Conservation (phyloP, 164 flowering plant genomes). For the Pachysandra terminalis region DNA sequence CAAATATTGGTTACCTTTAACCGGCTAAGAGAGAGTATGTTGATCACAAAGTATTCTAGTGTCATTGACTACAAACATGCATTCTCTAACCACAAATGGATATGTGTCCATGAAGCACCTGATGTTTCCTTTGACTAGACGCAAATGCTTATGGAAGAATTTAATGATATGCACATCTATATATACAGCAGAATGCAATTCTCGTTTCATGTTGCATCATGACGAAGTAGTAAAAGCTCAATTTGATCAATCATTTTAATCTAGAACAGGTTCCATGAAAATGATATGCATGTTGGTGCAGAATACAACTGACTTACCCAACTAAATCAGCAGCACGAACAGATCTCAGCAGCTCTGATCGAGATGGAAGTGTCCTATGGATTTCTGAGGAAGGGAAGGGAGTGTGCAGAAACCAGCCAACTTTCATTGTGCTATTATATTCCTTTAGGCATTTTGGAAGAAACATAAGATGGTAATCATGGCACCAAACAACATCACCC, state of each 20-base stretch:
- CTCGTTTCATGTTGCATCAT: too few relatives aligned
- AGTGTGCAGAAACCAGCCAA: slow-evolving; percentile 97
- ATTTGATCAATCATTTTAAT: neutral
- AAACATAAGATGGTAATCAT: slow-evolving; percentile 95
- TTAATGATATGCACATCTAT: too few relatives aligned
- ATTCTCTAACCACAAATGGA: too few relatives aligned
- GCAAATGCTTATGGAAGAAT: too few relatives aligned
- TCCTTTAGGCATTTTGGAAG: slow-evolving; percentile 86
- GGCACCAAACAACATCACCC: slow-evolving; percentile 93
- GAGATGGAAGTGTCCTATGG: slow-evolving; percentile 86
- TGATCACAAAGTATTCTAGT: too few relatives aligned
- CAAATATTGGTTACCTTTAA: too few relatives aligned
- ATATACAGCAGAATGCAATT: too few relatives aligned
- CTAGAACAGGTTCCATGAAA: neutral
- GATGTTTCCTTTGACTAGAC: too few relatives aligned
- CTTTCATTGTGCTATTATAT: slow-evolving; percentile 75
- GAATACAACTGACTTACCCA: slow-evolving; percentile 45
- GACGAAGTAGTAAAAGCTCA: neutral
- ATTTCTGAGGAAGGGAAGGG: slow-evolving; percentile 97
- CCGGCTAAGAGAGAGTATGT: too few relatives aligned
- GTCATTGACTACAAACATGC: too few relatives aligned
- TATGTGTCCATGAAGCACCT: too few relatives aligned
- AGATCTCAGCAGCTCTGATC: slow-evolving; percentile 78
- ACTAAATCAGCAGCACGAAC: slow-evolving; percentile 95
- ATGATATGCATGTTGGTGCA: too few relatives aligned